Percentiles rank a stretch among this genome's conserved stretches.
These are phyloP conservation scores for Hymenoscyphus infarciens DNA, from an alignment of 2,329 filamentous ascomycete genomes.

Conservation along the genomic window DNA sequence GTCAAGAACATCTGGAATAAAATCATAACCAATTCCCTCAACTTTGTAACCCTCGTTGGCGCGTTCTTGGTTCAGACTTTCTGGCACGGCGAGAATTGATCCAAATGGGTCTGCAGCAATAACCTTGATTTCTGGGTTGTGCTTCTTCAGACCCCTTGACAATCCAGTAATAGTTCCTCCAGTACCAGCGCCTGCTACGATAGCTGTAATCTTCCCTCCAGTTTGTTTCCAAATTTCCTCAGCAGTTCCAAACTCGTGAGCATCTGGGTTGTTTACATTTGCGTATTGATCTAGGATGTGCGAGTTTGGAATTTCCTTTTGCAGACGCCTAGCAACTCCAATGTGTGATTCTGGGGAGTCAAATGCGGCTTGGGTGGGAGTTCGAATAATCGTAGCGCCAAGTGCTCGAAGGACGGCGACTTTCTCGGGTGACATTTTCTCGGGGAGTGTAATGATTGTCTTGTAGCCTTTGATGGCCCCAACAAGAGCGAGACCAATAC, in stretches of 20 bases:
- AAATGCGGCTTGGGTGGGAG: conserved; percentile 91
- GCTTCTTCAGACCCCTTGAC: conserved; percentile 79
- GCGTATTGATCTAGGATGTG: conserved; percentile 97
- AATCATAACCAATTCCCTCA: conserved; percentile 98
- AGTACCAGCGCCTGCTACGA: conserved; percentile 91
- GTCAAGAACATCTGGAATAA: conserved; percentile 90
- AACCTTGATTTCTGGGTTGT: conserved; percentile 80
- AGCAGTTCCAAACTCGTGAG: conserved; percentile 90
- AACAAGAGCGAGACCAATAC: conserved; percentile 91
- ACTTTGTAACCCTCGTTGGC: conserved; percentile 91
- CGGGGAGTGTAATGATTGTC: conserved; percentile 96
- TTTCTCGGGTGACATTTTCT: conserved; percentile 99
- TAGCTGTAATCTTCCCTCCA: conserved; percentile 71
- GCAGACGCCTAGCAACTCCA: conserved; percentile 81
- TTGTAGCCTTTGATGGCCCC: conserved; percentile 96
- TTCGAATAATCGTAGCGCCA: conserved; percentile 95
- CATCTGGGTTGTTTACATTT: conserved; percentile 86
- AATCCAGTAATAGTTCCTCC: conserved; percentile 94
- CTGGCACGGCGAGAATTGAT: conserved; percentile 83
- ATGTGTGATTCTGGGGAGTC: conserved; percentile 96
- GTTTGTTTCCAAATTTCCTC: conserved; percentile 97
- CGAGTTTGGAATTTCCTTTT: conserved; percentile 94
- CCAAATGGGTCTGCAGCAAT: conserved; percentile 91
- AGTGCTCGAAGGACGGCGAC: conserved; percentile 91
- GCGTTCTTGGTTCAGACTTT: conserved; percentile 72